Evolutionary conservation across 306 rosid genomes (phyloP).

Genomic region (Hippophae rhamnoides): DNA sequence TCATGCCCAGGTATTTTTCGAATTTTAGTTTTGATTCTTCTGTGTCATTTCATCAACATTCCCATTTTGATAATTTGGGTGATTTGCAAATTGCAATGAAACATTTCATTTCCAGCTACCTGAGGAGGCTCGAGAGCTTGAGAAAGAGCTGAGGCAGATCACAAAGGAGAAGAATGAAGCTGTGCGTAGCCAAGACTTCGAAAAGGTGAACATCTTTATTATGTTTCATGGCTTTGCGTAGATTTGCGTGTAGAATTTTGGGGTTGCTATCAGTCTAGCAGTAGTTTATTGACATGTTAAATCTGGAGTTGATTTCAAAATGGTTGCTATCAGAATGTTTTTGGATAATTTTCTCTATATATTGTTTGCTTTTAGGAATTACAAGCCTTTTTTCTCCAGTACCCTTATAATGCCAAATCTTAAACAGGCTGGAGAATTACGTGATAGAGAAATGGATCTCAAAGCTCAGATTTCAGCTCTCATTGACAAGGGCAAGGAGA

Average conservation of each 20-base stretch:
- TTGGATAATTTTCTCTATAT: neutral
- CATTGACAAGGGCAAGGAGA: slow-evolving; percentile 83
- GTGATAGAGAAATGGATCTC: slow-evolving; percentile 89
- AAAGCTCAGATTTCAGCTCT: slow-evolving; percentile 77
- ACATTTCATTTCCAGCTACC: slow-evolving; percentile 50
- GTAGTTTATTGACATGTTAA: neutral
- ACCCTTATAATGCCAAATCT: slow-evolving; percentile 6
- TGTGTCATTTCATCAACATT: neutral
- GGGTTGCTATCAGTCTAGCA: no score
- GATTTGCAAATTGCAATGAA: neutral
- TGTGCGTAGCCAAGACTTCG: slow-evolving; percentile 89
- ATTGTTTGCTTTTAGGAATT: neutral
- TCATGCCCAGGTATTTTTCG: slow-evolving; percentile 70
- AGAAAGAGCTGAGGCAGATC: slow-evolving; percentile 81
- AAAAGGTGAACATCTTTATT: slow-evolving; percentile 44
- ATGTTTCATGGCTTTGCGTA: neutral
- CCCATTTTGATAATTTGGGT: neutral
- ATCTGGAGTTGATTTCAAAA: neutral
- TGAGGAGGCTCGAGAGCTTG: slow-evolving; percentile 82
- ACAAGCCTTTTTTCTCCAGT: neutral
- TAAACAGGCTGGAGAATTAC: slow-evolving; percentile 80
- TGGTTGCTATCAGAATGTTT: neutral
- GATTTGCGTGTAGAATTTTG: no score
- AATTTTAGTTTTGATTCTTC: neutral
- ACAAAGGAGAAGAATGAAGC: slow-evolving; percentile 89